Base-by-base conservation (phyloP, 192 early-diverging fungal genomes). In the Backusella westeae region DNA sequence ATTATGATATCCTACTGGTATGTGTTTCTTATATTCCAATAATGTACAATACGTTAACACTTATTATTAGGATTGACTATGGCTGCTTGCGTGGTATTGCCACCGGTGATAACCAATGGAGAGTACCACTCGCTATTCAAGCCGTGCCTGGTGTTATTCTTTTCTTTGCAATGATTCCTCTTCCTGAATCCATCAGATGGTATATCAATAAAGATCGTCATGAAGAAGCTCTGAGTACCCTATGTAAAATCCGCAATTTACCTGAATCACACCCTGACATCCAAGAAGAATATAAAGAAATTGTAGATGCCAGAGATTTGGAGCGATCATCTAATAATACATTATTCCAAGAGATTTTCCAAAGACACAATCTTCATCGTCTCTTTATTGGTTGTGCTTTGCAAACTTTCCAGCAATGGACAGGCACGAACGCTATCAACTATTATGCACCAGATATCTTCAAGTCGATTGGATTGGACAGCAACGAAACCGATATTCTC, bases 381-480 rank as follows among this genome's bases (percentile, higher is more conserved):
- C 80, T 92, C 23, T 19, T 91, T 23, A 87, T 94, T 34, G 93
- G 84, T 36, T 81, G 87, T 36, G 67, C 89, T 32, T 78, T 94
- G 74, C 92, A 93, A 76, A 75, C 90, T 19, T 90, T 90, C 81
- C 92, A 93, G 78, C 92, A 75, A 52, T 32, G 67, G 42, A 68
- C 67, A 34, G 41, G 42, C 4, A 69, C 67, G 1, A 75, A 69
- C 49, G 67, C 75, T 7, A 52, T 69, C n/a, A 86, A 94, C 71
- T 94, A 94, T 82, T 94, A 93, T 77, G 83, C 87, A 36, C 75
- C 86, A 32, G 81, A 79, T 26, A 86, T 90, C 34, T 84, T 89
- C 53, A 81, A 84, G 66, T 78, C 80, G 81, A 81, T 80, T 23
- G 81, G 84, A 72, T 76, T 94, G 29, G 67, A 84, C 34, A 82